These are phyloP conservation scores for Venturia carpophila DNA, from an alignment of 2,329 filamentous ascomycete genomes.

Conservation along the genomic window DNA sequence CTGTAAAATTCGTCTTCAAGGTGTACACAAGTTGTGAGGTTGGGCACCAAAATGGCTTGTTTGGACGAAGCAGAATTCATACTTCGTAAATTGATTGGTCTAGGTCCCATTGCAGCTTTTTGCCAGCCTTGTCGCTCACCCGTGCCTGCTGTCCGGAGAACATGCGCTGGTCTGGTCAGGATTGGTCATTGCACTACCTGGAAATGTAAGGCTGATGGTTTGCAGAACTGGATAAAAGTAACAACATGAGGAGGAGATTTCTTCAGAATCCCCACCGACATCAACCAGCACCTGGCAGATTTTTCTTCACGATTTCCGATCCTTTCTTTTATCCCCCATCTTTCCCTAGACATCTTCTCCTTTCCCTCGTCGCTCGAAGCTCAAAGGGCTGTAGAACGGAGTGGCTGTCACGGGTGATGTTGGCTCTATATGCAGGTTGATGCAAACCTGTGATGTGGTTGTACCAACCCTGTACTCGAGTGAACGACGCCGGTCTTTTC, in stretches of 20 bases:
- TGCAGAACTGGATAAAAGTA: not conserved
- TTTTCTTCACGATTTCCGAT: not conserved
- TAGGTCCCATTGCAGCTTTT: not conserved
- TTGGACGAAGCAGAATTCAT: not conserved
- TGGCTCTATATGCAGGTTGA: not conserved
- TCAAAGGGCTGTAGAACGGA: not conserved
- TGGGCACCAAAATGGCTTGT: not conserved
- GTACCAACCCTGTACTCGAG: not conserved
- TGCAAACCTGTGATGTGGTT: conserved; percentile 3
- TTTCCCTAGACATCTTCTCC: not conserved
- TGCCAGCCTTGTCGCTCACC: not conserved
- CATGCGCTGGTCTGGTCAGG: not conserved
- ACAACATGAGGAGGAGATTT: not conserved
- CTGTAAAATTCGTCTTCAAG: not conserved
- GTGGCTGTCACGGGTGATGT: not conserved
- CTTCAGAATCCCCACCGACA: not conserved
- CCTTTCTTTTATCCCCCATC: not conserved
- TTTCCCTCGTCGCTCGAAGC: not conserved
- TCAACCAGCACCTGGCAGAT: not conserved
- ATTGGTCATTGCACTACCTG: not conserved
- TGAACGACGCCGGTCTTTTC: not conserved
- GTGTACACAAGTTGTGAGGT: not conserved
- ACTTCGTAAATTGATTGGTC: not conserved
- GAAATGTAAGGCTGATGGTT: not conserved
- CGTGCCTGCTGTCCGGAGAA: not conserved